phyloP scores from a whole-genome alignment of 2,329 filamentous ascomycete genomes.

The Botrytis cinerea region DNA sequence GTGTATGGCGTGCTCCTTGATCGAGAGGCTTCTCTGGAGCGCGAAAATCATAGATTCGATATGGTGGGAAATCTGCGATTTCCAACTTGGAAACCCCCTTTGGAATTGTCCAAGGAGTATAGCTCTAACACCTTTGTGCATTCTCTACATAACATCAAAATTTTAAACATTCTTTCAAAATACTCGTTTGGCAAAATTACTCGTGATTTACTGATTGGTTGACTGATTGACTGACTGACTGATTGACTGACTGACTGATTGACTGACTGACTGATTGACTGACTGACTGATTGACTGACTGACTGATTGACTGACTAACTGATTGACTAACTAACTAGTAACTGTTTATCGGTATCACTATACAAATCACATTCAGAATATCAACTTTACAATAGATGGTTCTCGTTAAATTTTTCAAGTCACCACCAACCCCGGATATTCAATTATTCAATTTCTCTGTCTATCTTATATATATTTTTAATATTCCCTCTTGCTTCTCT shows the following conservation, averaged over 20 bases:
- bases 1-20: neutral
- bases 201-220: neutral
- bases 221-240: neutral
- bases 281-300: no score
- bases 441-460: no score
- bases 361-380: rapidly evolving
- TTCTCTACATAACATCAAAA: neutral
- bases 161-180: neutral
- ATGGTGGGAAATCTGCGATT: neutral
- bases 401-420: neutral
- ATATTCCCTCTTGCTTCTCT: no score
- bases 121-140: neutral
- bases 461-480: no score
- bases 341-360: rapidly evolving
- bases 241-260: no score
- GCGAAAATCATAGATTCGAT: neutral
- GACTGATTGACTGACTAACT: no score
- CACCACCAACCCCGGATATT: no score
- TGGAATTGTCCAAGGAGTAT: neutral
- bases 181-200: neutral
- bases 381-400: rapidly evolving
- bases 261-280: no score
- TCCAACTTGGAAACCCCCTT: neutral
- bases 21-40: neutral
- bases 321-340: no score